Percentiles rank a stretch among this genome's conserved stretches.
These are phyloP conservation scores for Hypomyces perniciosus DNA, from an alignment of 2,329 filamentous ascomycete genomes.

Conservation along the genomic window DNA sequence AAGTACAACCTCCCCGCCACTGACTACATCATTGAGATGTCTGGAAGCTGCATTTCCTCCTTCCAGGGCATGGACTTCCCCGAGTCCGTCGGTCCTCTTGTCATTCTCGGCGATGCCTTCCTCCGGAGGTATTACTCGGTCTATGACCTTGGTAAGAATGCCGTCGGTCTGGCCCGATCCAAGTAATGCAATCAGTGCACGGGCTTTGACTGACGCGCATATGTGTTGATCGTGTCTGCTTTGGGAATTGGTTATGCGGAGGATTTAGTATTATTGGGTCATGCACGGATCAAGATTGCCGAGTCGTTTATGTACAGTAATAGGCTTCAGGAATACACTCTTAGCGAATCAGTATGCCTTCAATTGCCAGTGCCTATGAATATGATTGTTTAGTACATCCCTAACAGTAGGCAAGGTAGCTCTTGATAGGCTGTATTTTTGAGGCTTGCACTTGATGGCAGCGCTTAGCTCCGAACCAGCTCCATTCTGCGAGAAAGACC, in stretches of 20 bases:
- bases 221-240: not conserved
- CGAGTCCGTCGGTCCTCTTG: constrained; percentile 80
- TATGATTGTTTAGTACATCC: not conserved
- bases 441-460: too few species aligned
- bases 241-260: constrained; percentile 4
- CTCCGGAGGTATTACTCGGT: constrained; percentile 88
- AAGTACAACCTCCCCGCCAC: constrained; percentile 85
- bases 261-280: constrained; percentile 2
- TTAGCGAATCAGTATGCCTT: not conserved
- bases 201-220: not conserved
- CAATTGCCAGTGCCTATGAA: not conserved
- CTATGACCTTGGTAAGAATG: constrained; percentile 86
- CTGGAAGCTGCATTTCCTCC: constrained; percentile 91
- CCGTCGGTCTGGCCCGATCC: constrained; percentile 82
- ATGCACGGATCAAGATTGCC: constrained; percentile 9
- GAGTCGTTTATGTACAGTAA: constrained; percentile 14
- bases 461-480: too few species aligned
- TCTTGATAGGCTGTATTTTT: too few species aligned
- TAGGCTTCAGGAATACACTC: not conserved
- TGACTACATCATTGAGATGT: constrained; percentile 94
- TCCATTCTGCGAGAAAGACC: too few species aligned
- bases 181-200: constrained; percentile 42
- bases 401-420: too few species aligned
- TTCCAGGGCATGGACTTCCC: constrained; percentile 97
- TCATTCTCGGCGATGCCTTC: constrained; percentile 87